These are phyloP conservation scores for Komagataella kurtzmanii DNA, from an alignment of 805 yeast genomes.

Conservation along the genomic window DNA sequence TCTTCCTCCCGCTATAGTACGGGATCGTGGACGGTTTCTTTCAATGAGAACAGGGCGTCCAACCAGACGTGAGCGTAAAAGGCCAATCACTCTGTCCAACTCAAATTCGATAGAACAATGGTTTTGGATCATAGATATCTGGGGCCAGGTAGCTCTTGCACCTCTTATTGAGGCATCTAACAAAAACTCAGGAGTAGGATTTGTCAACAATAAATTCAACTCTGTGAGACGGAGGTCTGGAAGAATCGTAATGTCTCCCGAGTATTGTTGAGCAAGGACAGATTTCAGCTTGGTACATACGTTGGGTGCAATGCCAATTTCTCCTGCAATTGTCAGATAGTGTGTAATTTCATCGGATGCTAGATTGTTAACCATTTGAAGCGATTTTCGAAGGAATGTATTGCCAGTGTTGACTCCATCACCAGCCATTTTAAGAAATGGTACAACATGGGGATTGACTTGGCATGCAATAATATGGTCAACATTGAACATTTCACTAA, in stretches of 20 bases:
- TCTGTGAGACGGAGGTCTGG: constrained; percentile 60
- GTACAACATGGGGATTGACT: constrained; percentile 93
- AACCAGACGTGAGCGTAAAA: neutral
- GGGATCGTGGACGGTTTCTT: neutral
- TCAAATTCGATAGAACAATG: constrained; percentile 87
- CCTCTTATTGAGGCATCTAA: constrained; percentile 66
- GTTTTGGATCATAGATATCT: constrained; percentile 69
- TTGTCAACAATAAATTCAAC: constrained; percentile 48
- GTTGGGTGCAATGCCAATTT: constrained; percentile 65
- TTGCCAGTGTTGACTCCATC: constrained; percentile 53
- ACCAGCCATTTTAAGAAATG: constrained; percentile 64
- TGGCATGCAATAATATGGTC: constrained; percentile 97
- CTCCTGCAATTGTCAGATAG: constrained; percentile 56
- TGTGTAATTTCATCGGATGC: constrained; percentile 65
- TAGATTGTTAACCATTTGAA: constrained; percentile 44
- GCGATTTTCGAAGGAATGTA: constrained; percentile 37
- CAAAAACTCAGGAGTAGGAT: constrained; percentile 73
- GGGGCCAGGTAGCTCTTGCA: constrained; percentile 91
- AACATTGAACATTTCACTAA: constrained; percentile 94
- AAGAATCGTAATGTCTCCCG: constrained; percentile 87
- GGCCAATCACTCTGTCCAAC: constrained; percentile 57
- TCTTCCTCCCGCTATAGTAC: neutral
- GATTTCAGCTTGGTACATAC: constrained; percentile 62
- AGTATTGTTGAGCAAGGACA: constrained; percentile 72
- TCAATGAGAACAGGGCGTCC: neutral